Percentiles rank a stretch among this genome's conserved stretches.
These are phyloP conservation scores for Debaryomyces tyrocola DNA, from an alignment of 805 yeast species.

Conservation along the genomic window DNA sequence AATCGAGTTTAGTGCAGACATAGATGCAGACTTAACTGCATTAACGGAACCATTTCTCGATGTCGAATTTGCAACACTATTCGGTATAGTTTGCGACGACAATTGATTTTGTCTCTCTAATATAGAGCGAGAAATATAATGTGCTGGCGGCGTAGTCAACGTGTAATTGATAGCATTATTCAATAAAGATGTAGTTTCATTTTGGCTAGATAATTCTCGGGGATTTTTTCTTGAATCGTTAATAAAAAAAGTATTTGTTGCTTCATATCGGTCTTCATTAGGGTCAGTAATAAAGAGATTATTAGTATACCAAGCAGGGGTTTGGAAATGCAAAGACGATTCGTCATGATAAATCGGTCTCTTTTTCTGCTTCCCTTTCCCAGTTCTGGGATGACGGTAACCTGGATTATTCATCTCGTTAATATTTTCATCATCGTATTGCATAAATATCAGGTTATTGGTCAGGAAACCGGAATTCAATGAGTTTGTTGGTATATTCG, in stretches of 20 bases:
- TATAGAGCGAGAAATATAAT: constrained; percentile 14
- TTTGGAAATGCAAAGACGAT: constrained; percentile 24
- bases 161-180: neutral
- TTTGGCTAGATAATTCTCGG: neutral
- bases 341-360: neutral
- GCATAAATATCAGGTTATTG: too few species aligned
- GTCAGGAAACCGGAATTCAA: too few species aligned
- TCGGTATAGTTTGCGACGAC: constrained; percentile 11
- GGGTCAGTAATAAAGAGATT: constrained; percentile 3
- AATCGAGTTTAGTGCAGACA: too few species aligned
- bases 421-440: neutral
- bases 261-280: neutral
- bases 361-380: neutral
- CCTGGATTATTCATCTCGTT: neutral
- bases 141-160: constrained; percentile 13
- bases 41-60: constrained; percentile 6
- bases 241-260: too few species aligned
- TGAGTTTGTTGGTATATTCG: neutral
- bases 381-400: neutral
- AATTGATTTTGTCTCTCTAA: neutral
- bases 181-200: constrained; percentile 2
- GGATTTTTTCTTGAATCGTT: neutral
- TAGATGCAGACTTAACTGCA: neutral
- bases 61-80: constrained; percentile 16
- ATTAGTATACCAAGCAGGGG: constrained; percentile 41